Evolutionary conservation across 352 stramenopile genomes (phyloP).

Genomic region (Phytopythium sindhum): DNA sequence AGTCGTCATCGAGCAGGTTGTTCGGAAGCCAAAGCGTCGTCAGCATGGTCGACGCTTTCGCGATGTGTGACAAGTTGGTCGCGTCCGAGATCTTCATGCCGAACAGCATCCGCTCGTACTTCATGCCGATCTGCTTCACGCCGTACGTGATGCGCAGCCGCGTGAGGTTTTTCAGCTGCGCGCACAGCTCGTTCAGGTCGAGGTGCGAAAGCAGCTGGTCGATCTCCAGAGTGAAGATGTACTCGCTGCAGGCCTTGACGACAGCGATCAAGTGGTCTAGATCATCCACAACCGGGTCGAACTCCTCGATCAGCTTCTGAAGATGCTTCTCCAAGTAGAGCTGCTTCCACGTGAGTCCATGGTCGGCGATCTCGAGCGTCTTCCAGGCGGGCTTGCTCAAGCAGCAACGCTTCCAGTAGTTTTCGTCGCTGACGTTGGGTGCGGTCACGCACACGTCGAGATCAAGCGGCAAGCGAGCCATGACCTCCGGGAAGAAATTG

Average conservation of each 20-base stretch:
- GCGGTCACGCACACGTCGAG: constrained; percentile 78
- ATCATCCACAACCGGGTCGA: constrained; percentile 52
- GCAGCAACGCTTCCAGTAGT: constrained; percentile 93
- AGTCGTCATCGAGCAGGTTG: constrained; percentile 92
- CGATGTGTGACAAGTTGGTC: constrained; percentile 83
- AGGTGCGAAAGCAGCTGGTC: constrained; percentile 88
- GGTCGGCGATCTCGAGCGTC: constrained; percentile 87
- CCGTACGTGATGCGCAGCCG: constrained; percentile 84
- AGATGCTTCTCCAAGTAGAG: constrained; percentile 84
- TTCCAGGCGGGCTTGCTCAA: constrained; percentile 83
- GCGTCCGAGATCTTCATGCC: constrained; percentile 95
- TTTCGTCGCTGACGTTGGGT: constrained; percentile 89
- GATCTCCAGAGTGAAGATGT: constrained; percentile 88
- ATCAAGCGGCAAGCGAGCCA: constrained; percentile 72
- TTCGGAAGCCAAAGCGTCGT: constrained; percentile 86
- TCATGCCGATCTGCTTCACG: constrained; percentile 92
- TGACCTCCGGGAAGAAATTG: constrained; percentile 82
- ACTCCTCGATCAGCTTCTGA: constrained; percentile 76
- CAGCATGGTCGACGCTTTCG: constrained; percentile 83
- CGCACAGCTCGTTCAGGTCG: constrained; percentile 85
- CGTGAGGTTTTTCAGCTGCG: constrained; percentile 86
- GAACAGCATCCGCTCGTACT: constrained; percentile 93
- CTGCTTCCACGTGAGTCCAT: constrained; percentile 94
- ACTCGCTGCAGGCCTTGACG: constrained; percentile 79
- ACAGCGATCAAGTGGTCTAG: constrained; percentile 62